Evolutionary conservation across 1,284 basidiomycete species (phyloP).

Genomic region (Marasmius fiardii): DNA sequence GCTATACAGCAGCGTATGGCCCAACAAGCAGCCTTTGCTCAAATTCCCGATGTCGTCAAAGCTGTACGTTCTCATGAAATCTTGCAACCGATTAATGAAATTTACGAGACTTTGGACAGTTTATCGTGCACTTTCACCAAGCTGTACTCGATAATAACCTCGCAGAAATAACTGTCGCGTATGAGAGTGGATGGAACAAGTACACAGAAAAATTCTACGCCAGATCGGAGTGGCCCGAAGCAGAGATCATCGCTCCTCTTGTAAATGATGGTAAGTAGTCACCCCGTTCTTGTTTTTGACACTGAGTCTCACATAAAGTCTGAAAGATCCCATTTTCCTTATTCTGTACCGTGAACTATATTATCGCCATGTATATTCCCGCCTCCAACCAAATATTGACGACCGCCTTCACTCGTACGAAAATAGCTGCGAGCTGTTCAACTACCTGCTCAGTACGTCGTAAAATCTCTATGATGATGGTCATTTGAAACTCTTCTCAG

Average conservation of each 20-base stretch:
- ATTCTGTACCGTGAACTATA: slow-evolving; percentile 96
- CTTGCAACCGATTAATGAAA: slow-evolving; percentile 5
- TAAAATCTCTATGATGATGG: not conserved
- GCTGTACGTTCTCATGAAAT: slow-evolving; percentile 45
- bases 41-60: slow-evolving; percentile 80
- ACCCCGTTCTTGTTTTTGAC: slow-evolving; percentile 9
- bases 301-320: not conserved
- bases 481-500: slow-evolving; percentile 31
- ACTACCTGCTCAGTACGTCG: slow-evolving; percentile 70
- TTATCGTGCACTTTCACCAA: slow-evolving; percentile 90
- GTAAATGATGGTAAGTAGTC: slow-evolving; percentile 77
- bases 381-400: slow-evolving; percentile 92
- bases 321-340: slow-evolving; percentile 85
- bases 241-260: slow-evolving; percentile 90
- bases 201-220: slow-evolving; percentile 95
- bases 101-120: slow-evolving; percentile 40
- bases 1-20: slow-evolving; percentile 78
- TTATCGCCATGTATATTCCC: slow-evolving; percentile 94
- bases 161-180: slow-evolving; percentile 85
- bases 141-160: slow-evolving; percentile 85
- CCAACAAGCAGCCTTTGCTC: slow-evolving; percentile 73
- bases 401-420: slow-evolving; percentile 99
- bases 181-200: slow-evolving; percentile 96
- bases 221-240: slow-evolving; percentile 96
- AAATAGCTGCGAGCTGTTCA: slow-evolving; percentile 97